Base-by-base conservation (phyloP, 768 basidiomycete genomes). In the Xerocomellus chrysenteron region DNA sequence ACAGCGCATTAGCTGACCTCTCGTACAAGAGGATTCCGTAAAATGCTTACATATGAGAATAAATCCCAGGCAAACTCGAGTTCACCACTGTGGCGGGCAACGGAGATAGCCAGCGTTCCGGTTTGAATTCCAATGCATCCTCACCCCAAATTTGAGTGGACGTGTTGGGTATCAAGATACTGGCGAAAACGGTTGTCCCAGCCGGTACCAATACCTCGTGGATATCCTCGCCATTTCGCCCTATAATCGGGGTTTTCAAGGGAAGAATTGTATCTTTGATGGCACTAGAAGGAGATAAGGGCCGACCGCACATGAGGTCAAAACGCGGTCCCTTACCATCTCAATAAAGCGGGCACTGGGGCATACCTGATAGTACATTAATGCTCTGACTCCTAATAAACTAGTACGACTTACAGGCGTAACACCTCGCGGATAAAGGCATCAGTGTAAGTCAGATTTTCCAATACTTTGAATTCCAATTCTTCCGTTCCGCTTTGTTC, bases 71-170 rank as follows among this genome's bases (percentile, higher is more conserved):
- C n/a, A 46, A 19, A 16, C 26, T 17, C 14, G 44, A 53, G n/a
- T 53, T 47, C 35, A 30, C 24, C 26, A 35, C 35, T 8, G 26
- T 46, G n/a, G 39, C 43, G 3, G 35, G 35, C 7, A 46, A 11
- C 35, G 35, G 24, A 16, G 33, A 53, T 14, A 53, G 26, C 36
- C 44, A 35, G 13, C 26, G 35, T 16, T 53, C 43, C 12, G 44
- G 52, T 37, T 52, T 37, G 43, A 53, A 14, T 30, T 52, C 43
- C 35, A 16, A 19, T 36, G n/a, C 42, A 28, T 30, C 42, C 0
- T 52, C 42, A 36, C 51, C 51, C 51, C 51, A 52, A 16, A 52
- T 52, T 44, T 36, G n/a, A n/a, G 51, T 19, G 32, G 51, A 52
- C 33, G 33, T 33, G 28, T 52, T 52, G 12, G 51, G 42, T 7